Base-by-base conservation (phyloP, 495 filamentous ascomycete species). In the Daldinia bambusicola region DNA sequence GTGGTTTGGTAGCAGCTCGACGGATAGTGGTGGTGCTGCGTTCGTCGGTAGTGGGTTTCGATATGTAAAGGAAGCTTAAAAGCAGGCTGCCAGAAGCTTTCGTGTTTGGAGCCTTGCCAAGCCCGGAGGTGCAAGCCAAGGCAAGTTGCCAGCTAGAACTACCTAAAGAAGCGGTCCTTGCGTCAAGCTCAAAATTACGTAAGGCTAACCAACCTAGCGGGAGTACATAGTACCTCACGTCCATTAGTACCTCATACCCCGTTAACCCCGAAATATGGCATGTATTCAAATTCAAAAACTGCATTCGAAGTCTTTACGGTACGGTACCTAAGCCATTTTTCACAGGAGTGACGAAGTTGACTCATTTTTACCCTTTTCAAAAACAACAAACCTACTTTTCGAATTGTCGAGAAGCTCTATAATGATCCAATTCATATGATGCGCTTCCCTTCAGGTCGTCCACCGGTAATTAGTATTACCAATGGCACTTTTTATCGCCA, bases 401-500 rank as follows among this genome's bases (percentile, higher is more conserved):
- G 6, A 32, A 32, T 34, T 40, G 1, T 20, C 6, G n/a, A 41
- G 13, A 61, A 22, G 10, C 16, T 45, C 13, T 63, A 22, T 30
- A 2, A 55, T 58, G 50, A n/a, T 62, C 55, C 68, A 77, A 67
- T 76, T 67, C 65, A 70, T 37, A 71, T 63, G 58, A 84, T 84
- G 81, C 71, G 75, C 2, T 43, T 77, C 10, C 63, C 75, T 13
- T 67, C 74, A 14, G 50, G 60, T 37, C 78, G 75, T 38, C 75
- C 81, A 26, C 91, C 92, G 8, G 83, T 97, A 51, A 88, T 97
- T 57, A 83, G 81, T 65, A 94, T 97, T 74, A 63, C 85, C 68
- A 86, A 92, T 79, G 92, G 83, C 66, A 93, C 91, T 2, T 97
- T 97, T 76, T 95, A 95, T 80, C 88, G 90, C 16, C 86, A 89